A percentile compares a stretch with the other conserved stretches of the same genome.
Evolutionary conservation across 352 stramenopile genomes (phyloP).

Genomic region (Globisporangium nagaii): DNA sequence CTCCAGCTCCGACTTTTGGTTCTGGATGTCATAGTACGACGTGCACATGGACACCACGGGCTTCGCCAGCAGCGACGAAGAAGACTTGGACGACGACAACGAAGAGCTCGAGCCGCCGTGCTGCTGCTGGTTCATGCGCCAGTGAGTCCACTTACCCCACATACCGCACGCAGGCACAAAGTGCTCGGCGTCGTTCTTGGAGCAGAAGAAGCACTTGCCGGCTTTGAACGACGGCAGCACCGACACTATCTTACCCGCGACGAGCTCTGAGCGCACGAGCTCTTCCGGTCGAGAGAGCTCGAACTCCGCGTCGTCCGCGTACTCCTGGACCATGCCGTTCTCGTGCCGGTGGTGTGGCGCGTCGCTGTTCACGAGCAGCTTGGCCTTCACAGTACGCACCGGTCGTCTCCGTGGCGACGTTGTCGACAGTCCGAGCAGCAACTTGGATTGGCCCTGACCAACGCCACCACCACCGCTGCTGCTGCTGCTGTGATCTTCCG

Average conservation of each 20-base stretch:
- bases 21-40: constrained; percentile 81
- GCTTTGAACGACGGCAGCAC: constrained; percentile 74
- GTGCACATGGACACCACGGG: constrained; percentile 67
- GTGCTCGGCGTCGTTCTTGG: constrained; percentile 76
- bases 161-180: constrained; percentile 75
- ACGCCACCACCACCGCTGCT: constrained; percentile 3
- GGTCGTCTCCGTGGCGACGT: constrained; percentile 6
- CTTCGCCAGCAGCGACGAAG: constrained; percentile 19
- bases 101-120: constrained; percentile 14
- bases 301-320: constrained; percentile 3
- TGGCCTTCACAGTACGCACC: constrained; percentile 1
- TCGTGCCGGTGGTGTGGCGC: not conserved
- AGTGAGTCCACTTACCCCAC: constrained; percentile 84
- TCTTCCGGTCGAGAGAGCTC: constrained; percentile 9
- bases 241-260: constrained; percentile 51
- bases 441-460: constrained; percentile 12
- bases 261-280: not conserved
- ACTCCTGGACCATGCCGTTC: constrained; percentile 1
- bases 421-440: constrained; percentile 2
- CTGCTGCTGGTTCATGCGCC: constrained; percentile 78
- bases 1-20: constrained; percentile 55
- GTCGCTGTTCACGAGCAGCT: constrained; percentile 4
- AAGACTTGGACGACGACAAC: constrained; percentile 8
- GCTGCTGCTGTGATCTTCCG: not conserved
- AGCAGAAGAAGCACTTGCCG: constrained; percentile 84